Percentiles rank a stretch among this genome's conserved stretches.
Evolutionary conservation across 2,329 filamentous ascomycete species (phyloP).

Genomic region (Cordyceps tenuipes): DNA sequence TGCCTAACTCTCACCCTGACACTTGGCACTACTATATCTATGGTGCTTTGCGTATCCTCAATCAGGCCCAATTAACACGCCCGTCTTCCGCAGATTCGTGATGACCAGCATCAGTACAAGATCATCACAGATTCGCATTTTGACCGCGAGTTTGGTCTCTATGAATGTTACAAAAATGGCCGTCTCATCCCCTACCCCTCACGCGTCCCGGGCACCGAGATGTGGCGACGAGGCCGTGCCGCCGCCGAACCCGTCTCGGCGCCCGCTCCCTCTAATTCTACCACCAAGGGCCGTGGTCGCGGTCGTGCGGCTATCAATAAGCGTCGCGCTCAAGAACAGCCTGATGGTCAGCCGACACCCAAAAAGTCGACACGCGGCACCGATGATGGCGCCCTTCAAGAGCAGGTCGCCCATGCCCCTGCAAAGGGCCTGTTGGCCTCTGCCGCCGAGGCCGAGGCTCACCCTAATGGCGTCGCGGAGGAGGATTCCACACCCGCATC

Average conservation of each 20-base stretch:
- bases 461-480: constrained; percentile 27
- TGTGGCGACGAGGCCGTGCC: constrained; percentile 30
- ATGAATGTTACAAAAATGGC: constrained; percentile 32
- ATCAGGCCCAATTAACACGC: constrained; percentile 12
- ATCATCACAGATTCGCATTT: constrained; percentile 36
- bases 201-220: constrained; percentile 33
- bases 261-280: constrained; percentile 19
- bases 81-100: constrained; percentile 28
- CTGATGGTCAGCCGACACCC: constrained; percentile 39
- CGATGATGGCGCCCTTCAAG: constrained; percentile 21
- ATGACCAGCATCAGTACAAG: constrained; percentile 38
- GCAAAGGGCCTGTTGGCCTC: constrained; percentile 33
- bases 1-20: constrained; percentile 1
- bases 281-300: constrained; percentile 25
- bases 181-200: constrained; percentile 38
- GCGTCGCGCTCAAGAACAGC: constrained; percentile 42
- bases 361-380: constrained; percentile 37
- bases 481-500: constrained; percentile 29
- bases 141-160: constrained; percentile 35
- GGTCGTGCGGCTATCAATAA: constrained; percentile 32
- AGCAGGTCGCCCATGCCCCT: constrained; percentile 24
- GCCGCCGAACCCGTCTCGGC: constrained; percentile 30
- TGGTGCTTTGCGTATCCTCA: constrained; percentile 10
- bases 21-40: constrained; percentile 14
- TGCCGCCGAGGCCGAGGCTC: constrained; percentile 27